Base-by-base conservation (phyloP, 2,329 filamentous ascomycete species). In the Aureobasidium namibiae region DNA sequence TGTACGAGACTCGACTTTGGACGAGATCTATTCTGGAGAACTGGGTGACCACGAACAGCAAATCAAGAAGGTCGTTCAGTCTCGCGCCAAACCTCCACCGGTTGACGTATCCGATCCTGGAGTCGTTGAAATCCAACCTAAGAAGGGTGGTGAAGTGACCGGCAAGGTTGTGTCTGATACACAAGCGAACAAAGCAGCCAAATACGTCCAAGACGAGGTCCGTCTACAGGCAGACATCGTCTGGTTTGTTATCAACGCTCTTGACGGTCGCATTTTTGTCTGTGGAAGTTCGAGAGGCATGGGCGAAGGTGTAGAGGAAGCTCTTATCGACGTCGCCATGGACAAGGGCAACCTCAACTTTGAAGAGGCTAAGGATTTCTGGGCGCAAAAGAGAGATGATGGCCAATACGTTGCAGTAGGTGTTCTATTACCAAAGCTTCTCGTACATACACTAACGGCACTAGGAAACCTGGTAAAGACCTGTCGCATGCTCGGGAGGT, bases 201-300 rank as follows among this genome's bases (percentile, higher is more conserved):
- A 88, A 64, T 99, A 99, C 69, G 94, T 99, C 1, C 94, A 99
- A 71, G 94, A 99, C 68, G 94, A 97, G 73, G 92, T 99, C 9
- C 80, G 83, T 11, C 82, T 89, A 64, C 94, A 97, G 72, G 90
- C 92, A 1, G 94, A 97, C 69, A 82, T 97, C n/a, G 92, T 97
- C 16, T 99, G 94, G 94, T 95, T 90, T 72, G 91, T 97, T 64
- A 89, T 95, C 78, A 97, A 97, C 72, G 86, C 91, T 2, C 80
- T 97, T n/a, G 94, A 99, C 68, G 94, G 94, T 1, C 86, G 94
- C 56, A 86, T 97, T 56, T 99, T 99, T 71, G 94, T 99, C 61
- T 99, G 94, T 72, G 94, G 94, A 52, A 95, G 89, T 74, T 91
- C 86, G 69, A 91, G 90, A 76, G 94, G 94, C 60, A 99, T 99